Base-by-base conservation (phyloP, 2,329 filamentous ascomycete genomes). In the Tolypocladium pustulatum region DNA sequence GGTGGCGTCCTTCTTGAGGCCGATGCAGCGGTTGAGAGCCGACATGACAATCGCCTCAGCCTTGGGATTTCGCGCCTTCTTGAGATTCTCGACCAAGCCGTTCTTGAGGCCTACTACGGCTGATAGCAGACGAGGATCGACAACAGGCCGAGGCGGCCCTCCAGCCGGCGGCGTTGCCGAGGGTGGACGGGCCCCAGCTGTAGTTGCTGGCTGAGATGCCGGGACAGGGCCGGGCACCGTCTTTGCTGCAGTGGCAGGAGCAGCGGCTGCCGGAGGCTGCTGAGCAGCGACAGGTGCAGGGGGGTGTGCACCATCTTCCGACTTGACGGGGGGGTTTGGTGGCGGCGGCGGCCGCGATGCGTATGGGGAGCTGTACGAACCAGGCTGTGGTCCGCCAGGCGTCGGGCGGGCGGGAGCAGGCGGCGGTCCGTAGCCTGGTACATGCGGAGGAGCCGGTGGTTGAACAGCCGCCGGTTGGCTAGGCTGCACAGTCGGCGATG, bases 11-110 rank as follows among this genome's bases (percentile, higher is more conserved):
- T 72, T 72, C 61, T 79, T 75, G 54, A 82, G 72, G 0, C 78
- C 78, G 12, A 81, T 68, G 52, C 75, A 78, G 32, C 78, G 78
- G 61, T 81, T 81, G 61, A 82, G 70, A 15, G 79, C 79, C 8
- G 78, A 80, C 73, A 81, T 79, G 60, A 80, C 76, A 30, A 81
- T 75, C 30, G 74, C 76, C 59, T 80, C 75, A 20, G 77, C 71
- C 58, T 75, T 72, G 32, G 74, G 73, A 15, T 72, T 71, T 17
- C 72, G 71, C 1, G 75, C 73, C 61, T 74, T 76, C 55, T 72
- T 72, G 49, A 81, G 71, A 58, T 78, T 78, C 56, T 75, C 72
- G 13, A 76, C 71, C 20, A 81, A 70, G 12, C 78, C 76, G 13
- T 75, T 74, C 63, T 78, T 79, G 65, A 82, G 75, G 22, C 72